Base-by-base conservation (phyloP, 2,329 filamentous ascomycete genomes). In the Rutstroemia sp. region DNA sequence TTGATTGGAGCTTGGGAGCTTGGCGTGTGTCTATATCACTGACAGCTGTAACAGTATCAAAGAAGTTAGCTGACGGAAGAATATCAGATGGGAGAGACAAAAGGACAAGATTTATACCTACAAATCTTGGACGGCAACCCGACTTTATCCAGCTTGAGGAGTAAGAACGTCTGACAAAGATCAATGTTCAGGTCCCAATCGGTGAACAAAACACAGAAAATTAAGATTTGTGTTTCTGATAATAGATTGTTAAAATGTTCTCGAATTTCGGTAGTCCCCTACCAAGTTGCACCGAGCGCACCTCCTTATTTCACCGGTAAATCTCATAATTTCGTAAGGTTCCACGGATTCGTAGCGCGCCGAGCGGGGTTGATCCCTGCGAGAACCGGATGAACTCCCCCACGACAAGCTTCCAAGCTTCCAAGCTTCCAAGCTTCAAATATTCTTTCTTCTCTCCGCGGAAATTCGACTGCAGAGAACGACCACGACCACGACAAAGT, bases 331-430 rank as follows among this genome's bases (percentile, higher is more conserved):
- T 5, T 42, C 10, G 25, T 25, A 18, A 16, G 21, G 14, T 19
- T 42, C 39, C 23, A 23, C 23, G 23, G 23, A 23, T 23, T n/a
- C 37, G 18, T 38, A 38, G 37, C 30, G 30, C 25, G 9, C 42
- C 37, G 19, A 30, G 52, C 52, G 27, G 52, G 52, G 42, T 21
- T 16, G 25, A 54, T 48, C 52, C 42, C 46, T 39, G 42, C 19
- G 30, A 12, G 30, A 12, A 34, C 3, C 30, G 30, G 30, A 34
- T 34, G 30, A 12, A 34, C 10, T 27, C 30, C 30, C 30, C 30
- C 30, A 34, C 30, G 19, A 42, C 44, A 48, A 39, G 30, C 30
- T 34, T 12, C 30, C 44, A 48, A 39, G 30, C 30, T 34, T 12
- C 30, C 23, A 16, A 52, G 30, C 30, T 34, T 12, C 30, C 9